A percentile compares a stretch with the other conserved stretches of the same genome.
Evolutionary conservation across 2,329 filamentous ascomycete genomes (phyloP).

Genomic region (Ascochyta koolunga): DNA sequence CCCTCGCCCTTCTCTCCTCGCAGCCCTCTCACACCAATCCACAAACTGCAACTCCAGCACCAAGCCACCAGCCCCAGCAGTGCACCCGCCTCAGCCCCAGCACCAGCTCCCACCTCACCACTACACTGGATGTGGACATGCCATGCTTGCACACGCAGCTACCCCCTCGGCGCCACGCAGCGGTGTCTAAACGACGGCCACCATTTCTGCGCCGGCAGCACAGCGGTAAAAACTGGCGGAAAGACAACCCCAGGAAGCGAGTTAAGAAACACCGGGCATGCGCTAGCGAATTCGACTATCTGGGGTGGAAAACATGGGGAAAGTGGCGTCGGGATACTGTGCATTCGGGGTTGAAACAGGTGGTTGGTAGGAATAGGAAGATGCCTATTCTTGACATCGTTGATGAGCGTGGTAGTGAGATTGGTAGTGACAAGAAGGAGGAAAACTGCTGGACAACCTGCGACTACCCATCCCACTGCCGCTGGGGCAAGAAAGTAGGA

Average conservation of each 20-base stretch:
- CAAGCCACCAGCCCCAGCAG: not conserved
- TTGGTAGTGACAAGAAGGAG: not conserved
- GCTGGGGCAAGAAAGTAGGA: slow-evolving; percentile 43
- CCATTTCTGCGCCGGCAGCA: slow-evolving; percentile 58
- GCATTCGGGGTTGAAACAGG: slow-evolving; percentile 21
- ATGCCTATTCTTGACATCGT: not conserved
- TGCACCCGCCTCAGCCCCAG: slow-evolving; percentile 23
- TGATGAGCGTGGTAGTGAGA: too few relatives aligned
- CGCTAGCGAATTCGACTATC: slow-evolving; percentile 59
- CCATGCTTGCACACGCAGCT: slow-evolving; percentile 57
- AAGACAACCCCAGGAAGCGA: slow-evolving; percentile 4
- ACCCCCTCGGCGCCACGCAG: slow-evolving; percentile 57
- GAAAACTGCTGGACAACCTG: slow-evolving; percentile 53
- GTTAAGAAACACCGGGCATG: slow-evolving; percentile 51
- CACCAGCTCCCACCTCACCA: slow-evolving; percentile 27
- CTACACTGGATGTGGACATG: slow-evolving; percentile 61
- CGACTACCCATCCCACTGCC: slow-evolving; percentile 56
- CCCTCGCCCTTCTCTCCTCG: slow-evolving; percentile 53
- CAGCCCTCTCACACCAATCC: slow-evolving; percentile 27
- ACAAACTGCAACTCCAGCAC: slow-evolving; percentile 12
- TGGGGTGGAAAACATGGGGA: slow-evolving; percentile 57
- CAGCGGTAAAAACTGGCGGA: slow-evolving; percentile 45
- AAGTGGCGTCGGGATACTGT: slow-evolving; percentile 45
- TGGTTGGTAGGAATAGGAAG: not conserved
- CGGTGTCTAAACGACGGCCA: slow-evolving; percentile 62